Conservation (phyloP, 106 monocot species). For the Iris macrosiphon region DNA sequence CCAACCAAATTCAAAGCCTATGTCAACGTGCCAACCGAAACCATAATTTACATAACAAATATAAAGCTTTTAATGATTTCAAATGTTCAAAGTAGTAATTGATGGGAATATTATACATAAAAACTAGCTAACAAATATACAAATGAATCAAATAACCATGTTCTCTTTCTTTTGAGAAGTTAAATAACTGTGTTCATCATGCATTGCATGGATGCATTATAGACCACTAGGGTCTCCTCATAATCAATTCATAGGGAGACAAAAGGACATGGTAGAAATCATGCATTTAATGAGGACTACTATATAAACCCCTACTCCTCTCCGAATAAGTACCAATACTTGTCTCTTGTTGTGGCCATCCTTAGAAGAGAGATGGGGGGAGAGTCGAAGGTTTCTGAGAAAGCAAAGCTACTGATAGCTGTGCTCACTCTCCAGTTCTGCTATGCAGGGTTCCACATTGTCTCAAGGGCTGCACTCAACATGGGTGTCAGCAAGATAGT, state of each 20-base stretch:
- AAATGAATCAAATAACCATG: no score
- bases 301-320: constrained; percentile 8
- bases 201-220: background rate
- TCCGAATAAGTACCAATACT: background rate
- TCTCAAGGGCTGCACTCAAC: constrained; percentile 70
- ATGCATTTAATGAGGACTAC: background rate
- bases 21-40: background rate
- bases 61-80: no score
- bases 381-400: constrained; percentile 58
- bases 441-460: constrained; percentile 86
- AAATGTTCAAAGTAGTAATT: no score
- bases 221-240: background rate
- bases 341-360: no score
- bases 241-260: constrained; percentile 1
- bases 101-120: background rate
- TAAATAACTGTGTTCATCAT: background rate
- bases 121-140: no score
- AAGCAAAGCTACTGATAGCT: constrained; percentile 64
- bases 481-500: constrained; percentile 92
- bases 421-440: constrained; percentile 80
- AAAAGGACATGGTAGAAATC: background rate
- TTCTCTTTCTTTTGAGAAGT: no score
- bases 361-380: constrained; percentile 16
- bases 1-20: background rate
- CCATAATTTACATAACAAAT: no score